These are phyloP conservation scores for Myriosclerotinia scirpicola DNA, from an alignment of 2,329 filamentous ascomycete species.

Conservation along the genomic window DNA sequence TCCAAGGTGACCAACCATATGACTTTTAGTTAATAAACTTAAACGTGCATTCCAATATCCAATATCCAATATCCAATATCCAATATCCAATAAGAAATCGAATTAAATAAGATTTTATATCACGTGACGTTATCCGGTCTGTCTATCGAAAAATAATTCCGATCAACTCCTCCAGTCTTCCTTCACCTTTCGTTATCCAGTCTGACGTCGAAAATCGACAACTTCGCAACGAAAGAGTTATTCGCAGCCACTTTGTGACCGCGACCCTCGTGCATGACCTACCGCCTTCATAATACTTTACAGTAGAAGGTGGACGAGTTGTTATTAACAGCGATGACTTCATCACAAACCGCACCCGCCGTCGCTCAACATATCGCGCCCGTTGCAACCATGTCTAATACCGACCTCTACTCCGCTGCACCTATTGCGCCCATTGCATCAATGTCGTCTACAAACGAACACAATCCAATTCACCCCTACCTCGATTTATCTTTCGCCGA, in stretches of 20 bases:
- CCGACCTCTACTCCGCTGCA: not conserved
- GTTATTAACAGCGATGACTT: conserved; percentile 42
- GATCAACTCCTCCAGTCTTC: not conserved
- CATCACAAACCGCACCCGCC: conserved; percentile 33
- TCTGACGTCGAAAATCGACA: conserved; percentile 3
- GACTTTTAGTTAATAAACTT: no score
- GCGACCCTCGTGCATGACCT: not conserved
- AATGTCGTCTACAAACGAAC: no score
- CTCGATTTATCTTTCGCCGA: no score
- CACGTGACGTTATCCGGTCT: conserved; percentile 16
- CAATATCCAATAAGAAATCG: not conserved
- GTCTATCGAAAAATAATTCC: conserved; percentile 15
- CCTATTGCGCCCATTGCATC: no score
- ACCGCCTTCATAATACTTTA: conserved; percentile 4
- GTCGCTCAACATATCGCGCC: conserved; percentile 20
- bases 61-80: no score
- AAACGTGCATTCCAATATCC: no score
- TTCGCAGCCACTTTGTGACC: not conserved
- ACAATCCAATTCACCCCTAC: no score
- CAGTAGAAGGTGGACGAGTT: conserved; percentile 39
- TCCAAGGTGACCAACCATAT: no score
- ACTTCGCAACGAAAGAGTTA: not conserved
- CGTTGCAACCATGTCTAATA: conserved; percentile 21
- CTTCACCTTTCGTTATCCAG: not conserved
- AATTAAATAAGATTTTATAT: not conserved